A percentile compares a stretch with the other conserved stretches of the same genome.
Conservation (phyloP, 1,139 yeast species). For the Blastobotrys aristatus region DNA sequence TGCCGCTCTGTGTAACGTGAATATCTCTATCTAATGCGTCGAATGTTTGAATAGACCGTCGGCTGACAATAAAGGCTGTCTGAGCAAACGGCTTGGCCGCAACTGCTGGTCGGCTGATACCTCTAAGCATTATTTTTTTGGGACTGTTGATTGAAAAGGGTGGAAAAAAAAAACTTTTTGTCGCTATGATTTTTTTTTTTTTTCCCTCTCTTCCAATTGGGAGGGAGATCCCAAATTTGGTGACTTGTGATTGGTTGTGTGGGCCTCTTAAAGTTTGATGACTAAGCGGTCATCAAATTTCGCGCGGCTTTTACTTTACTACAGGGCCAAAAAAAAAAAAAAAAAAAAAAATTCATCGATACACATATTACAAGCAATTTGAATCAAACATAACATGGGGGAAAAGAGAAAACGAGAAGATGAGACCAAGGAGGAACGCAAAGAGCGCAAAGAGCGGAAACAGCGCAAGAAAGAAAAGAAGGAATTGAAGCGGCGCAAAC, state of each 20-base stretch:
- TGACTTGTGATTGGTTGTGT: conserved; percentile 1
- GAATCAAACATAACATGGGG: conserved; percentile 3
- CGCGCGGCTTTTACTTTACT: conserved; percentile 1
- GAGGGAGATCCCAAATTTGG: background rate
- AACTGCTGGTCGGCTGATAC: conserved; percentile 9
- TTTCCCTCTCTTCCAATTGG: background rate
- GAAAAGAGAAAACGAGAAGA: conserved; percentile 2
- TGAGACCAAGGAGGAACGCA: conserved; percentile 7
- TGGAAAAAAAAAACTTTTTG: conserved; percentile 1
- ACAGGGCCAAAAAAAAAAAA: background rate
- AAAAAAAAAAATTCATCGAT: background rate
- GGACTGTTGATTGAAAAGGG: background rate
- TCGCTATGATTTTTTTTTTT: background rate
- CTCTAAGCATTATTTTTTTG: conserved; percentile 12
- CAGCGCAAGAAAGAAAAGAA: conserved; percentile 6
- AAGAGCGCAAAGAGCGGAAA: conserved; percentile 6
- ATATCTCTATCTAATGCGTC: conserved; percentile 50
- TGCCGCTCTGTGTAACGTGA: conserved; percentile 71
- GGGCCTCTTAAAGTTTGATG: background rate
- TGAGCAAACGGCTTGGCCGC: background rate
- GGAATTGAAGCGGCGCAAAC: conserved; percentile 5
- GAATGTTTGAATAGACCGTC: conserved; percentile 34
- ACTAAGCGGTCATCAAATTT: background rate
- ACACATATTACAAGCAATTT: background rate
- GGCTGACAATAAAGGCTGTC: conserved; percentile 13